Evolutionary conservation across 140 eudicot genomes (phyloP).

Genomic region (Ambrosia hybrid): DNA sequence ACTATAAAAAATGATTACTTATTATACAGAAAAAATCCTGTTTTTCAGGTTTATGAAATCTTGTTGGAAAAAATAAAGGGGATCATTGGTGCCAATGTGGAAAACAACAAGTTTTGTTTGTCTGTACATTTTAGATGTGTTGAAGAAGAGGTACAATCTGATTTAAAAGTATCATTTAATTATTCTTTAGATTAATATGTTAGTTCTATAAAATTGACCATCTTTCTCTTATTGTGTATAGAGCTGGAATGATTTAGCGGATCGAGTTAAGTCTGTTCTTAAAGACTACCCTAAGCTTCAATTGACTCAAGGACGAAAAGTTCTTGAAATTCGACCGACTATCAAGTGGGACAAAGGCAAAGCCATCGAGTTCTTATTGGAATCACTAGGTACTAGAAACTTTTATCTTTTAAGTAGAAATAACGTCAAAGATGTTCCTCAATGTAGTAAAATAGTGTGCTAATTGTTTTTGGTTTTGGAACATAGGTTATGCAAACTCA

Average conservation of each 20-base stretch:
- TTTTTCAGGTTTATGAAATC: conserved; percentile 49
- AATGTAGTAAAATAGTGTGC: background rate
- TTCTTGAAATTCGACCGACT: conserved; percentile 75
- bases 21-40: background rate
- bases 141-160: conserved; percentile 59
- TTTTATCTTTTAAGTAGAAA: background rate
- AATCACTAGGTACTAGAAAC: conserved; percentile 51
- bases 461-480: background rate
- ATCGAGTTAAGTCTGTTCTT: conserved; percentile 62
- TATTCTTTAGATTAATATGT: background rate
- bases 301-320: conserved; percentile 75
- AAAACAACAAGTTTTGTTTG: conserved; percentile 77
- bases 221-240: conserved; percentile 23
- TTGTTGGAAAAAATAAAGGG: conserved; percentile 55
- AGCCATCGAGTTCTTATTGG: conserved; percentile 77
- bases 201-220: background rate
- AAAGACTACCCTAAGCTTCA: conserved; percentile 72
- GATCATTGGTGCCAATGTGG: conserved; percentile 69
- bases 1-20: background rate
- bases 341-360: conserved; percentile 95
- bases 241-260: conserved; percentile 71
- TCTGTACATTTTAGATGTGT: conserved; percentile 87
- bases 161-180: background rate
- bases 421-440: background rate
- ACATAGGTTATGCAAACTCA: conserved; percentile 59